Evolutionary conservation across 2,329 filamentous ascomycete genomes (phyloP), one percentile per base, ranked within the genome.

Genomic region (Cladosporium sp.): DNA sequence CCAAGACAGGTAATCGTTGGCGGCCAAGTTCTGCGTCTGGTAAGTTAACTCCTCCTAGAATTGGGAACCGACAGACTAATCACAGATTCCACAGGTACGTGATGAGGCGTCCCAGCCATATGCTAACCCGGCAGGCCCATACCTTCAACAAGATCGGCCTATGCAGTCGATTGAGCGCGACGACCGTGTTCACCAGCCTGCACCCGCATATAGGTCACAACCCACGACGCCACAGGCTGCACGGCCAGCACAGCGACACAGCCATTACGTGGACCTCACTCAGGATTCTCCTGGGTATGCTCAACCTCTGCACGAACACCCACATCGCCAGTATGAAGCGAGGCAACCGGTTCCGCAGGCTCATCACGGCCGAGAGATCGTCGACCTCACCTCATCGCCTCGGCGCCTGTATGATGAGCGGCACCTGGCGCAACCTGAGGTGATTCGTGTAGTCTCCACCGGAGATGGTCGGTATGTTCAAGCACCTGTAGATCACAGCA

Each of bases 161-260:
- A 50, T 67, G 17, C 61, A 62, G 22, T 67, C 65, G 2, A 67
- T 67, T 39, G 65, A 67, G 36, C 59, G 61, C 19, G 61, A 62
- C 15, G 65, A 66, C 28, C 49, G 63, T 20, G 39, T 60, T 3
- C 22, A 17, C n/a, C 22, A 14, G 11, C 14, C 28, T 4, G 19
- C 40, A 17, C 28, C 28, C 9, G 28, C 39, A 15, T 39, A 39
- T 8, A 42, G 15, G 28, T 56, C 52, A 11, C 42, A 20, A 3
- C 52, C 40, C 5, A 28, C 40, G 15, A 47, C 52, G 7, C 42
- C 52, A 25, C 15, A 42, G 11, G 39, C 37, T 4, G 39, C 51
- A 36, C 38, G 51, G 14, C 39, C 17, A 22, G n/a, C 9, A 5
- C 37, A 36, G 30, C 22, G 12, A 11, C 15, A 5, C 17, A 14